Evolutionary conservation across 2,329 filamentous ascomycete genomes (phyloP), one percentile per base, ranked within the genome.

Genomic region (Colletotrichum tanaceti): DNA sequence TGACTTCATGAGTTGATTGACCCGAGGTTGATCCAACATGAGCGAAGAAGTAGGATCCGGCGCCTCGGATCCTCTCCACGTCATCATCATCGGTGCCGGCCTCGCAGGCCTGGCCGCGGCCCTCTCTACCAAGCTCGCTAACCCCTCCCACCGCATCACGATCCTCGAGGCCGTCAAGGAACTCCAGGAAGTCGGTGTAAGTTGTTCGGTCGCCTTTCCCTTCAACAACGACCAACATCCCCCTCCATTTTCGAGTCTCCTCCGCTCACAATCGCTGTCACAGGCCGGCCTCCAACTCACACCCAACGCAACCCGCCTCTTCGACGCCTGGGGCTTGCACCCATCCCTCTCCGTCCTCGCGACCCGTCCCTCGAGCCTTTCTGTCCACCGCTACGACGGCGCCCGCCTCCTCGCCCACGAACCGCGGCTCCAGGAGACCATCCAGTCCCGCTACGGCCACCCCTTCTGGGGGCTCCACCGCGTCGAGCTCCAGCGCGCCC

Each of bases 381-480:
- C 71, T 4, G 71, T 72, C 55, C 69, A 63, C 44, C 69, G 71
- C 14, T 72, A 72, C 55, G 71, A 72, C 55, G 71, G 69, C 50
- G 71, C 69, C 38, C 46, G 55, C n/a, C 49, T 70, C 41, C 71
- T 72, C 41, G 71, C 71, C 43, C 69, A 71, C 22, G 69, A 71
- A 35, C 16, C 59, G 4, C 41, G 44, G 6, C 65, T 72, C 22
- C 69, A 65, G 14, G 58, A 60, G 11, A 65, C 41, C 13, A 63
- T 70, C n/a, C 57, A 68, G 18, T 57, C 57, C 35, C 58, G 67
- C 22, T 70, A 32, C 50, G 67, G 67, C 0, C 70, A 71, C 43
- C 83, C 83, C 0, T 83, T 84, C 69, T 80, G 82, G 71, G 81
- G 84, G 60, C 76, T 85, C n/a, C 84, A 86, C 74, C 80, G 84